These are phyloP conservation scores for Aspergillus ochraceus DNA, from an alignment of 2,329 filamentous ascomycete genomes.

Conservation along the genomic window DNA sequence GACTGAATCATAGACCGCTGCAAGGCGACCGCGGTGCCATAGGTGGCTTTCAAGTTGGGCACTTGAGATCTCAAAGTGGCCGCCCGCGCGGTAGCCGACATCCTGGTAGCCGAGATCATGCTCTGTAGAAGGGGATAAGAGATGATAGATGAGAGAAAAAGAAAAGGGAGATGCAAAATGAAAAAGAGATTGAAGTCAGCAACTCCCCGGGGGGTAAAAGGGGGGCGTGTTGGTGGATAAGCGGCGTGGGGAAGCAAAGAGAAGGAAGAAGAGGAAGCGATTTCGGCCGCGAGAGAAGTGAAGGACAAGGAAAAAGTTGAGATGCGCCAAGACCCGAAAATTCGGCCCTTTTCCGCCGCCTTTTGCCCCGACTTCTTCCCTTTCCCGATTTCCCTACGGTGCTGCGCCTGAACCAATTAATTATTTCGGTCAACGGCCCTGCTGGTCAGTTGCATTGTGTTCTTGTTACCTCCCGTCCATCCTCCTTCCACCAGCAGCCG, in stretches of 20 bases:
- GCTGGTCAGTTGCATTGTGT: background rate
- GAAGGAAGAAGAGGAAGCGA: constrained; percentile 22
- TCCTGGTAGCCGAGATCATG: constrained; percentile 42
- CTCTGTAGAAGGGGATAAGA: constrained; percentile 22
- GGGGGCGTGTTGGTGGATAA: background rate
- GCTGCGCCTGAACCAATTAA: background rate
- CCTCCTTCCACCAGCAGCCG: background rate
- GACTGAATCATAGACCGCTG: constrained; percentile 37
- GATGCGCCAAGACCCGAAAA: constrained; percentile 41
- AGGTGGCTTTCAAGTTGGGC: constrained; percentile 31
- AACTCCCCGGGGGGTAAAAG: constrained; percentile 17
- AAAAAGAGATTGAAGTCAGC: constrained; percentile 5
- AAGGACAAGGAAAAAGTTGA: constrained; percentile 35
- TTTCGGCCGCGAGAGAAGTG: constrained; percentile 24
- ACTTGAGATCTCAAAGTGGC: constrained; percentile 37
- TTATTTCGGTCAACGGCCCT: background rate
- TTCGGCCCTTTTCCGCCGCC: constrained; percentile 30
- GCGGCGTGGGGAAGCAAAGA: constrained; percentile 23
- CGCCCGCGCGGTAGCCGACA: constrained; percentile 39
- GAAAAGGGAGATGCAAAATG: background rate
- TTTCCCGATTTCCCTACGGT: background rate
- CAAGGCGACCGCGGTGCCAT: constrained; percentile 28
- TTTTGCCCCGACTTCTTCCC: constrained; percentile 25
- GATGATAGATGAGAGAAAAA: background rate
- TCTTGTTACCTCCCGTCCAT: background rate